phyloP scores from a whole-genome alignment of 1,139 yeast genomes.

The Meyerozyma smithsonii region DNA sequence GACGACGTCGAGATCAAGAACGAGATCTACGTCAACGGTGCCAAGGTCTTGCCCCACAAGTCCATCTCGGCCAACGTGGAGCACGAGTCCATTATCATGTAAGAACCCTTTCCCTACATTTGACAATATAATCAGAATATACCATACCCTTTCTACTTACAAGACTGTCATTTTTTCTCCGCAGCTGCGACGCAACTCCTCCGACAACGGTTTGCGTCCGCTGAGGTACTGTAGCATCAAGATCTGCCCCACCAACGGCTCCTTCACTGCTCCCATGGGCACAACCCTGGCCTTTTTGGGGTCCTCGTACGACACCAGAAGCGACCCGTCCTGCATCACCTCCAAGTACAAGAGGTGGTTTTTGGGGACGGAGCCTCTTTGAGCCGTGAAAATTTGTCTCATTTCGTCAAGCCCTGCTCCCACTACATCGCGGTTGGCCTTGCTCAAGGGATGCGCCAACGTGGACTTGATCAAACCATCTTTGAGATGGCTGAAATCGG shows the following conservation, averaged over 20 bases:
- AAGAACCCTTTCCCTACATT: constrained; percentile 14
- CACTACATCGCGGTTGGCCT: constrained; percentile 30
- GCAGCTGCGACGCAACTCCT: not conserved
- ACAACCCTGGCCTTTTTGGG: constrained; percentile 24
- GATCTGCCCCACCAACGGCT: constrained; percentile 48
- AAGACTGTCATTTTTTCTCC: not conserved
- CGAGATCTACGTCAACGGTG: constrained; percentile 98
- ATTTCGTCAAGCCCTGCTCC: constrained; percentile 53
- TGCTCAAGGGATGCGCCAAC: constrained; percentile 49
- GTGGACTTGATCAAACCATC: constrained; percentile 86
- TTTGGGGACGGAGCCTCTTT: constrained; percentile 61
- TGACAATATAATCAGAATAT: not conserved
- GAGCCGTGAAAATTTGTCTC: constrained; percentile 42
- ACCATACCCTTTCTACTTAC: constrained; percentile 1
- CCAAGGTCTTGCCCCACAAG: constrained; percentile 98
- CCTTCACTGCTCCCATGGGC: constrained; percentile 43
- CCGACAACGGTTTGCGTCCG: constrained; percentile 53
- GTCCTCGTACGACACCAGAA: constrained; percentile 41
- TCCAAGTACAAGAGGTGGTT: constrained; percentile 54
- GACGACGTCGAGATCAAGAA: constrained; percentile 98
- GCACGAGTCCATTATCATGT: constrained; percentile 97
- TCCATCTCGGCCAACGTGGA: constrained; percentile 94
- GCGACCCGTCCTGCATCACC: constrained; percentile 38
- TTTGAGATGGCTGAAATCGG: constrained; percentile 82
- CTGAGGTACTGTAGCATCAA: constrained; percentile 58